A percentile compares a stretch with the other conserved stretches of the same genome.
phyloP scores from a whole-genome alignment of 1,284 basidiomycete species.

The Ustilago loliicola region DNA sequence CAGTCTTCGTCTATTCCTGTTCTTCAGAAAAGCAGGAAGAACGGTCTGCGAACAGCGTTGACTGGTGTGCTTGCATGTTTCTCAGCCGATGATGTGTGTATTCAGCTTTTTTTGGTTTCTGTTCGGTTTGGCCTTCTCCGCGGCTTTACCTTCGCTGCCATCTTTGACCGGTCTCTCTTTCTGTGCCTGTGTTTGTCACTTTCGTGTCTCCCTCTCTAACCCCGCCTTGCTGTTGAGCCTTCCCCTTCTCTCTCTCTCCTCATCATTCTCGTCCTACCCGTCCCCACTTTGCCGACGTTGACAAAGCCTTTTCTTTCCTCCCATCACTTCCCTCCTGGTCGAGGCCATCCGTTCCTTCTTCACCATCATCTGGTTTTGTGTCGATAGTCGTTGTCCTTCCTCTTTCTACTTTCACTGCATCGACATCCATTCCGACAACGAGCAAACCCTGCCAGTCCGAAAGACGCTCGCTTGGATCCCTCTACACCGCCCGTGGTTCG shows the following conservation, averaged over 20 bases:
- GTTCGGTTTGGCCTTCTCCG: constrained; percentile 14
- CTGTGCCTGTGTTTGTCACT: not conserved
- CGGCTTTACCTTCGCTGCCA: constrained; percentile 7
- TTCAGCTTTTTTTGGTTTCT: constrained; percentile 10
- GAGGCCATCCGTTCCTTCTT: constrained; percentile 13
- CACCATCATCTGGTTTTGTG: constrained; percentile 2
- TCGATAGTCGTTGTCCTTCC: not conserved
- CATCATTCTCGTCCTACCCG: not conserved
- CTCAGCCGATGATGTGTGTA: constrained; percentile 10
- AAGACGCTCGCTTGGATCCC: too few relatives aligned
- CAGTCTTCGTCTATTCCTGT: not conserved
- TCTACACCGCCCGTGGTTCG: too few relatives aligned
- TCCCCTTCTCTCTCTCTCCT: not conserved
- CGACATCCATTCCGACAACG: not conserved
- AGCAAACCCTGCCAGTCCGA: too few relatives aligned
- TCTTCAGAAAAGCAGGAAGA: not conserved
- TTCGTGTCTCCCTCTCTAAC: not conserved
- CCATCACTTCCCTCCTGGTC: constrained; percentile 4
- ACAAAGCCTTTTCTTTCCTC: not conserved
- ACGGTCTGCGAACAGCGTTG: not conserved
- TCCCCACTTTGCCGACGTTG: constrained; percentile 1
- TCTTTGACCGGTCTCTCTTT: constrained; percentile 1
- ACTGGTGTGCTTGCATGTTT: not conserved
- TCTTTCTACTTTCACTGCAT: not conserved
- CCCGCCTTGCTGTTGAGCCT: not conserved